Conservation (phyloP, 225 moss, liverwort and hornwort species). For the Bryum argenteum region DNA sequence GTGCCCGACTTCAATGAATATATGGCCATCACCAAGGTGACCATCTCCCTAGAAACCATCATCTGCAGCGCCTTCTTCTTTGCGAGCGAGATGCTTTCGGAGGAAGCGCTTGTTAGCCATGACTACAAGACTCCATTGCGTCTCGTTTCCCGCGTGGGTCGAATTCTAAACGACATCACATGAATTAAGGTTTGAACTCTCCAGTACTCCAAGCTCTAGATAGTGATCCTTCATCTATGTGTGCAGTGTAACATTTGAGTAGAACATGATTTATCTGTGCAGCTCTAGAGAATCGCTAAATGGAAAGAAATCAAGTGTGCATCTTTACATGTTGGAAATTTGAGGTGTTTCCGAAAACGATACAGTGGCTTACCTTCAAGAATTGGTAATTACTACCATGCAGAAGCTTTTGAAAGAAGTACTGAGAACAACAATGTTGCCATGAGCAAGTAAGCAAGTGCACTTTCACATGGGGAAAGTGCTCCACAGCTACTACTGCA, state of each 20-base stretch:
- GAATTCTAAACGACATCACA: slow-evolving; percentile 54
- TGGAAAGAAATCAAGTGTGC: slow-evolving; percentile 44
- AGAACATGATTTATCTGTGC: no score
- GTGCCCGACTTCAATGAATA: slow-evolving; percentile 42
- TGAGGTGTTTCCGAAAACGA: slow-evolving; percentile 27
- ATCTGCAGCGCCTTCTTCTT: slow-evolving; percentile 43
- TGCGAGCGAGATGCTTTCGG: slow-evolving; percentile 30
- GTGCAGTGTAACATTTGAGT: no score
- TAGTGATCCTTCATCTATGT: no score
- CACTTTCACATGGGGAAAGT: slow-evolving; percentile 48
- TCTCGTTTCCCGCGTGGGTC: slow-evolving; percentile 30
- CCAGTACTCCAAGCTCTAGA: no score
- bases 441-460: slow-evolving; percentile 35
- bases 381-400: slow-evolving; percentile 41
- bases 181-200: slow-evolving; percentile 31
- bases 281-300: slow-evolving; percentile 47
- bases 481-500: slow-evolving; percentile 32
- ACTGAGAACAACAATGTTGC: slow-evolving; percentile 39
- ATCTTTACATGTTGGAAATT: slow-evolving; percentile 42
- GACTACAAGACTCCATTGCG: slow-evolving; percentile 40
- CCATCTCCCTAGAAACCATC: slow-evolving; percentile 35
- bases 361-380: slow-evolving; percentile 26
- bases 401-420: slow-evolving; percentile 42
- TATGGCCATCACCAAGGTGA: slow-evolving; percentile 32
- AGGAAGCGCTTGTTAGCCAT: slow-evolving; percentile 30